Evolutionary conservation across 176 grass and related monocot species (phyloP).

Genomic region (Hsuehochloa calcarea): DNA sequence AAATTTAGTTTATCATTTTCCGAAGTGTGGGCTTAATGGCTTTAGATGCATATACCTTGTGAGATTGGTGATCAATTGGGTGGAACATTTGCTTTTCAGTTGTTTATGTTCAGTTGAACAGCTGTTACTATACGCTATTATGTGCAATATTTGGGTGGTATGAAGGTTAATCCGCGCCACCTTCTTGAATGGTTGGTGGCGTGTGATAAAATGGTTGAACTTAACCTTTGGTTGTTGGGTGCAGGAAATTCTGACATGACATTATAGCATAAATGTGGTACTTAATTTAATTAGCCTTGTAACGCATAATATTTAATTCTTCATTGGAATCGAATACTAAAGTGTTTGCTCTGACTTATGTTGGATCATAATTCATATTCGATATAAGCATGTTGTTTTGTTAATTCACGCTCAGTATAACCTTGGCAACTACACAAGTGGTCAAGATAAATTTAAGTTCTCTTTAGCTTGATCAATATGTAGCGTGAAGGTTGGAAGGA

Average conservation of each 20-base stretch:
- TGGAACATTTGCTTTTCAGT: background rate
- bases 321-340: background rate
- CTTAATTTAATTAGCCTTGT: background rate
- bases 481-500: background rate
- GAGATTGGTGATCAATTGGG: background rate
- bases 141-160: background rate
- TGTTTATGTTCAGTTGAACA: constrained; percentile 14
- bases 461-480: background rate
- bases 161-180: background rate
- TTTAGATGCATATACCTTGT: constrained; percentile 6
- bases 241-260: background rate
- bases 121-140: background rate
- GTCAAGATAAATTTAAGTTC: constrained; percentile 8
- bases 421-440: background rate
- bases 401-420: background rate
- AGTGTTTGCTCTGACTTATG: background rate
- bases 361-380: background rate
- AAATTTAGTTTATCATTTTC: background rate
- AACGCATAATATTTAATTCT: background rate
- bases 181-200: background rate
- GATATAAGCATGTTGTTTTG: background rate
- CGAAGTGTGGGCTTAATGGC: background rate
- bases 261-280: background rate
- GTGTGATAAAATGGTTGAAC: constrained; percentile 1
- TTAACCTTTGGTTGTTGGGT: background rate